Evolutionary conservation across 768 basidiomycete genomes (phyloP).

Genomic region (Udeniomyces megalosporus): DNA sequence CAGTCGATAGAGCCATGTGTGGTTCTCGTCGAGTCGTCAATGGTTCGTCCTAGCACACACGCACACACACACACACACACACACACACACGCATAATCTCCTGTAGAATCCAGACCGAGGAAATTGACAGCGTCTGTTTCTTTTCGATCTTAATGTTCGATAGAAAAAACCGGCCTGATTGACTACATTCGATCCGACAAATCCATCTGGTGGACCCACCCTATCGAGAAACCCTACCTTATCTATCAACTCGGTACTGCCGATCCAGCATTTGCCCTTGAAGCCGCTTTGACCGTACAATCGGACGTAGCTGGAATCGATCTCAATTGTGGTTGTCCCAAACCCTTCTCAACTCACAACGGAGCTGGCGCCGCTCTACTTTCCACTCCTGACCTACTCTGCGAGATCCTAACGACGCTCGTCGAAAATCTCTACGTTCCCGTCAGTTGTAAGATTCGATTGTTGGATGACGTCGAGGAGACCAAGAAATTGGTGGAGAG

Average conservation of each 20-base stretch:
- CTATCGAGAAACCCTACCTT: conserved; percentile 73
- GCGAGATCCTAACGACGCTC: conserved; percentile 68
- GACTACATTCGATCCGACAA: conserved; percentile 59
- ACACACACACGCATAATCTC: neutral
- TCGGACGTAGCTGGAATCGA: conserved; percentile 86
- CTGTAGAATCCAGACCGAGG: no score
- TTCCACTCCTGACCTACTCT: conserved; percentile 76
- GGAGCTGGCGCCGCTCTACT: conserved; percentile 97
- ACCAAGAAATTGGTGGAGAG: conserved; percentile 78
- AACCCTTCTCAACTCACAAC: conserved; percentile 79
- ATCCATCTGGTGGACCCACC: conserved; percentile 85
- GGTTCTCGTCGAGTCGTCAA: conserved; percentile 69
- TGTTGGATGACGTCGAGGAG: conserved; percentile 69
- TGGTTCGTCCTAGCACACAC: conserved; percentile 38
- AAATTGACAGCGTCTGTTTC: neutral
- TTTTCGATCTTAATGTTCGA: conserved; percentile 3
- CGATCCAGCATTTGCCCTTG: conserved; percentile 73
- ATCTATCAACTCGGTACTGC: conserved; percentile 67
- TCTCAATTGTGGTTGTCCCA: conserved; percentile 94
- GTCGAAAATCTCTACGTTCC: conserved; percentile 59
- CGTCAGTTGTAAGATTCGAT: conserved; percentile 84
- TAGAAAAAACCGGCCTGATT: conserved; percentile 71
- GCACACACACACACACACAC: conserved; percentile 6
- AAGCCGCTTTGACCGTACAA: conserved; percentile 73
- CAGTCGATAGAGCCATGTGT: conserved; percentile 88